These are phyloP conservation scores for Arthrobotrys iridis DNA, from an alignment of 2,329 filamentous ascomycete species.

Conservation along the genomic window DNA sequence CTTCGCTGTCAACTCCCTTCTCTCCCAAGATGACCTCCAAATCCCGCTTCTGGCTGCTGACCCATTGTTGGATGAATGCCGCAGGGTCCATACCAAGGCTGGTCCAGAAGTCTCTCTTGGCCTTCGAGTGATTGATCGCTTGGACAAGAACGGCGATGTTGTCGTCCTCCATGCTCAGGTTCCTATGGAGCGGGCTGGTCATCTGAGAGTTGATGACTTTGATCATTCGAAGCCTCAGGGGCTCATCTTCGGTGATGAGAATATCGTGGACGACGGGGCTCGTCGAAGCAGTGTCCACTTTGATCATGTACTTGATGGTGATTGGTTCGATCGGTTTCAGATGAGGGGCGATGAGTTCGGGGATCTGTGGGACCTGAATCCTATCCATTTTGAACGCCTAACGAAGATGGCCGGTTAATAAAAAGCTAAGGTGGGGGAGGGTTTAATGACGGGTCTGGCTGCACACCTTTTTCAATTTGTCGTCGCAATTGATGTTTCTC, in stretches of 20 bases:
- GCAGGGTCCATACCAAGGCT: conserved; percentile 82
- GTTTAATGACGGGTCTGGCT: no score
- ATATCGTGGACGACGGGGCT: conserved; percentile 90
- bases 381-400: conserved; percentile 79
- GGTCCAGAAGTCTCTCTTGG: conserved; percentile 87
- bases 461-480: conserved; percentile 77
- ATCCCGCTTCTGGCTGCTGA: conserved; percentile 89
- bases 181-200: conserved; percentile 76
- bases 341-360: conserved; percentile 81
- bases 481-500: conserved; percentile 89
- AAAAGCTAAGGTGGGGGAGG: background rate
- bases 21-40: conserved; percentile 89
- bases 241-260: conserved; percentile 83
- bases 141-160: conserved; percentile 85
- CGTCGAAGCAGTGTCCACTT: conserved; percentile 85
- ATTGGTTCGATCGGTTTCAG: conserved; percentile 82
- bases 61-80: conserved; percentile 85
- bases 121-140: conserved; percentile 83
- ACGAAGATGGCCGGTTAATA: conserved; percentile 10
- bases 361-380: conserved; percentile 85
- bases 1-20: conserved; percentile 70
- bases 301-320: conserved; percentile 88
- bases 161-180: conserved; percentile 81
- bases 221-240: conserved; percentile 74
- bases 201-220: conserved; percentile 75